phyloP scores from a whole-genome alignment of 2,329 filamentous ascomycete species.

The Aureobasidium pullulans region DNA sequence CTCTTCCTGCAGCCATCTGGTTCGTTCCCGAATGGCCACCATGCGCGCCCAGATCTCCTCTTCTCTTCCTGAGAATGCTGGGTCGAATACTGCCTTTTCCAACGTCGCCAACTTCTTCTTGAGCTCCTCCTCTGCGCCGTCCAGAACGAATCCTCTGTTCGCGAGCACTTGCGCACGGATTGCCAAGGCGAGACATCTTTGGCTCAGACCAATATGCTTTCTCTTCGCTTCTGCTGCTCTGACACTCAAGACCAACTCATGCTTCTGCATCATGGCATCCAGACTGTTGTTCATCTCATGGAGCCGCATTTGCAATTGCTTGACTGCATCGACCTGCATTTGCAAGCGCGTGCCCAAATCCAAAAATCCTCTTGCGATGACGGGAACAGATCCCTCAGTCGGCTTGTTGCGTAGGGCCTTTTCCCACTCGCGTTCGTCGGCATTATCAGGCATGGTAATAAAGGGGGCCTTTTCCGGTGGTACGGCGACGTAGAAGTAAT shows the following conservation, averaged over 20 bases:
- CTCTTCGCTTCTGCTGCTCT: constrained; percentile 64
- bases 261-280: constrained; percentile 63
- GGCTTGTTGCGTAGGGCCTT: constrained; percentile 76
- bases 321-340: constrained; percentile 62
- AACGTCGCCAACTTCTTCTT: constrained; percentile 63
- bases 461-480: constrained; percentile 67
- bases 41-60: constrained; percentile 83
- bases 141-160: constrained; percentile 74
- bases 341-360: constrained; percentile 65
- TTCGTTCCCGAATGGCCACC: constrained; percentile 65
- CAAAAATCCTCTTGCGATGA: constrained; percentile 66
- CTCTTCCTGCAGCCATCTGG: constrained; percentile 65
- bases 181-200: constrained; percentile 66
- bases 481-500: constrained; percentile 84
- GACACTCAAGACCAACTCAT: constrained; percentile 70
- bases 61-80: constrained; percentile 64
- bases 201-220: constrained; percentile 64
- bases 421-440: constrained; percentile 75
- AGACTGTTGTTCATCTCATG: constrained; percentile 74
- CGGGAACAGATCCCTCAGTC: constrained; percentile 66
- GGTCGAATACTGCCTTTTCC: constrained; percentile 65
- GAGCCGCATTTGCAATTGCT: constrained; percentile 61
- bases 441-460: constrained; percentile 61
- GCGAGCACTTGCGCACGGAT: constrained; percentile 73
- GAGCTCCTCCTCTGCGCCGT: constrained; percentile 70